Evolutionary conservation across 371 early-diverging fungal species (phyloP), one percentile per base, ranked within the genome.

Genomic region (Apophysomyces ossiformis): DNA sequence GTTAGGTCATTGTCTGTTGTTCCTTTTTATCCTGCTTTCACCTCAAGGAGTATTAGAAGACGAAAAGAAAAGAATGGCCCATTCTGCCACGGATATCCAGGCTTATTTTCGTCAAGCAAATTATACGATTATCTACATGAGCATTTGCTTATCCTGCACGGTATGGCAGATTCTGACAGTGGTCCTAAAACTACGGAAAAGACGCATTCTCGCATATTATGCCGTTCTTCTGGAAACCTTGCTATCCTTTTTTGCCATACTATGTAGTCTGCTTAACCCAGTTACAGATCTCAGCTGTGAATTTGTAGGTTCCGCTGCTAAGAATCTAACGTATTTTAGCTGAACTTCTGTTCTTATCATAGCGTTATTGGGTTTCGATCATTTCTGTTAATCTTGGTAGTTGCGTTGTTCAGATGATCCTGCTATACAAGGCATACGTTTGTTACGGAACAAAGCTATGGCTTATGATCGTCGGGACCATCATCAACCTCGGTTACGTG

Each of bases 311-410:
- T 8, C 43, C 0, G 7, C 37, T 44, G n/a, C 54, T n/a, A 38
- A 15, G 46, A 45, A 9, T 35, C 43, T 21, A 36, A n/a, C 18
- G 7, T 41, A 26, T 26, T 26, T 26, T 26, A 2, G 32, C 32
- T 26, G 15, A 5, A 13, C 38, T 64, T 15, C 58, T 16, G 46
- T 45, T 8, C 37, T 15, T 39, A 15, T 26, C 11, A 7, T 68
- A 82, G 82, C 65, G 82, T 16, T 82, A 77, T 46, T 79, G 79
- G 82, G 69, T 79, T 1, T 74, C 82, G 16, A 82, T 82, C 39
- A 66, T 77, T 37, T n/a, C 66, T n/a, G 73, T 82, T 18, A 76
- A 79, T 38, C 57, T 82, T 3, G 79, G 73, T 15, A 79, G 82
- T 37, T 72, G 76, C 47, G 72, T 74, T 59, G 69, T 82, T 26